Conservation (phyloP, 2,329 filamentous ascomycete genomes). For the Monilinia polystroma region DNA sequence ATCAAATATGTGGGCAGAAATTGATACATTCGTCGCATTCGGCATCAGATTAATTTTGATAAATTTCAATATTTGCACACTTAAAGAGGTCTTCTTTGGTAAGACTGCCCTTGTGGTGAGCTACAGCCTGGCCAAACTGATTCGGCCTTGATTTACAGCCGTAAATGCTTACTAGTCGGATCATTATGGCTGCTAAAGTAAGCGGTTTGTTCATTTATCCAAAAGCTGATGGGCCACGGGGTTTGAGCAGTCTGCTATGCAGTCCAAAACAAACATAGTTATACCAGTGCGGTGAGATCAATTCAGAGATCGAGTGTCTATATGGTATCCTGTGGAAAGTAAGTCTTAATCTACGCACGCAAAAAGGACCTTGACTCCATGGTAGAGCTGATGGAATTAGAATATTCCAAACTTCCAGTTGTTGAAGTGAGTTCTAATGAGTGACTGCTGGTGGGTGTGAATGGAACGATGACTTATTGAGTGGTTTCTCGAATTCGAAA, state of each 20-base stretch:
- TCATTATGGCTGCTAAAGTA: neutral
- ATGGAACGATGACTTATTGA: neutral
- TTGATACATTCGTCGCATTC: neutral
- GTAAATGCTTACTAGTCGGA: neutral
- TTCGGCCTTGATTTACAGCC: too few species aligned
- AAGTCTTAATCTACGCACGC: neutral
- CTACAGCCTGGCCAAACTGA: too few species aligned
- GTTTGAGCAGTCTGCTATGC: too few species aligned
- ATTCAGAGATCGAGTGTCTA: neutral
- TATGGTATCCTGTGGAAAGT: neutral
- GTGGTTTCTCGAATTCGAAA: too few species aligned
- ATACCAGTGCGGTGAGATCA: neutral
- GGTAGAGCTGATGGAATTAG: neutral
- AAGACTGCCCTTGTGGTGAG: too few species aligned
- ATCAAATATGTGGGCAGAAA: neutral
- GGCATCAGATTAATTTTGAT: too few species aligned
- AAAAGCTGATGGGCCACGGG: neutral
- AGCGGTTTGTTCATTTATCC: neutral
- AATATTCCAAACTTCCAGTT: neutral
- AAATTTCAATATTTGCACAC: too few species aligned
- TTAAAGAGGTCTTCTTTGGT: too few species aligned
- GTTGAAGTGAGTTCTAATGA: neutral
- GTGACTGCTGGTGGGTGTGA: neutral
- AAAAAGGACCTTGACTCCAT: neutral
- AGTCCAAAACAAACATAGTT: neutral